Percentiles rank a stretch among this genome's conserved stretches.
Conservation (phyloP, 2,329 filamentous ascomycete genomes). For the Ophiostoma himal-ulmi region DNA sequence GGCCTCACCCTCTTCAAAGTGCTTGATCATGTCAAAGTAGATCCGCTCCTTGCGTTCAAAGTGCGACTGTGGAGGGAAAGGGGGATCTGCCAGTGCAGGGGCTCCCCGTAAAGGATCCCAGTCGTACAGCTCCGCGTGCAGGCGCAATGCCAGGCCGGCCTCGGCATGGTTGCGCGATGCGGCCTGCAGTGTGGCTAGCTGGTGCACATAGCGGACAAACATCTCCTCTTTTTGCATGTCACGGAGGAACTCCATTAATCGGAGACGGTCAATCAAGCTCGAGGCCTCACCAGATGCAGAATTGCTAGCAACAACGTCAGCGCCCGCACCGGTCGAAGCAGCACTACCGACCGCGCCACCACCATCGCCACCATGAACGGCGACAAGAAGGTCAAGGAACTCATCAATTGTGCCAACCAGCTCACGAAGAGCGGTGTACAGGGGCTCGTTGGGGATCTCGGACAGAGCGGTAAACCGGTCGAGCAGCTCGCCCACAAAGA, state of each 20-base stretch:
- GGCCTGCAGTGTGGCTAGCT: constrained; percentile 72
- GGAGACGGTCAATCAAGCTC: constrained; percentile 78
- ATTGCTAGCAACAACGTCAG: background rate
- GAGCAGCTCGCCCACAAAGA: constrained; percentile 82
- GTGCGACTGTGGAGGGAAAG: constrained; percentile 74
- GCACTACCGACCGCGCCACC: constrained; percentile 30
- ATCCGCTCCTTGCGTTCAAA: constrained; percentile 91
- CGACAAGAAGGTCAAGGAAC: constrained; percentile 82
- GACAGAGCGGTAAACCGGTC: constrained; percentile 70
- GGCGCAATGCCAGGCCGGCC: constrained; percentile 77
- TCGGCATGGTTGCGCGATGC: constrained; percentile 74
- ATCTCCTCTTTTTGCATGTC: constrained; percentile 98
- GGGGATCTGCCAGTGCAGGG: constrained; percentile 62
- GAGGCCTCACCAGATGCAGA: constrained; percentile 58
- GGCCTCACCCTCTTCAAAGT: constrained; percentile 89
- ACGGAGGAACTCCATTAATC: constrained; percentile 91
- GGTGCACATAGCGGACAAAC: constrained; percentile 92
- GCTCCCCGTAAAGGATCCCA: constrained; percentile 73
- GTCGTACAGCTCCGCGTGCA: constrained; percentile 88
- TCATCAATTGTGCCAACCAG: constrained; percentile 83
- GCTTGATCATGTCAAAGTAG: constrained; percentile 90
- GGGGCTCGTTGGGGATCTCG: constrained; percentile 59
- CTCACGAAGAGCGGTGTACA: constrained; percentile 70
- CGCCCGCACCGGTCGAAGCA: background rate
- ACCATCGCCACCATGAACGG: constrained; percentile 72